Base-by-base conservation (phyloP, 2,329 filamentous ascomycete species). In the Alternaria novae-zelandiae region DNA sequence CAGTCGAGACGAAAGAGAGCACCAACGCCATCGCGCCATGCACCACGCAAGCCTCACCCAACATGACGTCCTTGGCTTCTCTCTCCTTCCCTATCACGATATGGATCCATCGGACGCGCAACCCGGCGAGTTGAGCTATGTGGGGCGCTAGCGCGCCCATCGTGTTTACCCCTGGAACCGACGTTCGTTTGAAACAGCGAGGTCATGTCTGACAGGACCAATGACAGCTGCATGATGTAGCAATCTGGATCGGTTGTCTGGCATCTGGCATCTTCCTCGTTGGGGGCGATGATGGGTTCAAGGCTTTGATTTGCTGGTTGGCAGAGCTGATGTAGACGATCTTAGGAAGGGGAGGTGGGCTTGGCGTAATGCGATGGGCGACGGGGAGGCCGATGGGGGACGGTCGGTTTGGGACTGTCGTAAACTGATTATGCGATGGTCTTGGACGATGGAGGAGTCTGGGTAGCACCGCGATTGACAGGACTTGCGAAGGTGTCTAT, bases 181-280 rank as follows among this genome's bases (percentile, higher is more conserved):
- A 25, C 58, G 44, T 57, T 21, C 36, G 47, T 61, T 43, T 63
- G 60, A 63, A 63, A 63, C 60, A 44, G 41, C 55, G 55, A 47
- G 45, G 32, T 15, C 41, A 49, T 62, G 41, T 50, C 49, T 47
- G 54, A 17, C 28, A 47, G 47, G 30, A 25, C 54, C 59, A 61
- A 53, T 61, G 44, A 45, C 53, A n/a, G 41, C 30, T 23, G 36
- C 21, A 28, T 46, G 20, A 25, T 53, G 30, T 12, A 21, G 54
- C 44, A 57, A 44, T 54, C 53, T 44, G 36, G 2, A 17, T 41
- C n/a, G 36, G 36, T 11, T 17, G 36, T 44, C 25, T 41, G n/a
- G 21, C 32, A n/a, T 44, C 28, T 54, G 53, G 53, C 53, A 28
- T 44, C 17, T 54, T 44, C 32, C 30, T 17, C 21, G 21, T 25